Base-by-base conservation (phyloP, 768 basidiomycete genomes). In the Suillus lakei region DNA sequence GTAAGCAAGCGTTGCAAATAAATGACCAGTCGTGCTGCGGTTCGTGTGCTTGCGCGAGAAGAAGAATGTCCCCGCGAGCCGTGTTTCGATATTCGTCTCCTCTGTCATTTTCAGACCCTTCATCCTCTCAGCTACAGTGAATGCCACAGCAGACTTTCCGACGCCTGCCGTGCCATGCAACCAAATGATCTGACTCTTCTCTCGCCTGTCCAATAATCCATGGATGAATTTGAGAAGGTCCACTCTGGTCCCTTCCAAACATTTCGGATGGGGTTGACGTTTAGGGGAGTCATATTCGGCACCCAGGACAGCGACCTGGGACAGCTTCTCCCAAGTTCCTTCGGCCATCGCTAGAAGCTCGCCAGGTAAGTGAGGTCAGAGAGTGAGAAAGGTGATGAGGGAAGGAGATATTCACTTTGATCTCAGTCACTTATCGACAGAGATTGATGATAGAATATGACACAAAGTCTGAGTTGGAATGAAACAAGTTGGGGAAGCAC, bases 321-420 rank as follows among this genome's bases (percentile, higher is more conserved):
- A 28, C 38, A 58, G 56, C 56, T 58, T 39, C 16, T 55, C 51
- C 51, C 51, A 53, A 53, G 51, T 9, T 53, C 51, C 32, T 58
- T 39, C 56, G 2, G 13, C 13, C 23, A 26, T 26, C 26, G 13
- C 5, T 48, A 15, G 46, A 46, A 21, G 4, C 9, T n/a, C 12
- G 23, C 46, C 12, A 28, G 8, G 26, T 12, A 10, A 28, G 18
- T 26, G 5, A 39, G 9, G 56, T 59, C 56, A 26, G 38, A 28
- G 38, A 26, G 16, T 5, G 16, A 39, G 5, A 12, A 3, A 15
- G 4, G 5, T 0, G 0, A 18, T 39, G 28, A 28, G 8, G 18
- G 10, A 56, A 23, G 5, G 26, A 28, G 18, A 41, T 39, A 21
- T 18, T 12, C 26, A 59, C 56, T 39, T 3, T 28, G 26, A 36